Percentiles rank a stretch among this genome's conserved stretches.
Evolutionary conservation across 345 rosid species (phyloP).

Genomic region (Populus tremula): DNA sequence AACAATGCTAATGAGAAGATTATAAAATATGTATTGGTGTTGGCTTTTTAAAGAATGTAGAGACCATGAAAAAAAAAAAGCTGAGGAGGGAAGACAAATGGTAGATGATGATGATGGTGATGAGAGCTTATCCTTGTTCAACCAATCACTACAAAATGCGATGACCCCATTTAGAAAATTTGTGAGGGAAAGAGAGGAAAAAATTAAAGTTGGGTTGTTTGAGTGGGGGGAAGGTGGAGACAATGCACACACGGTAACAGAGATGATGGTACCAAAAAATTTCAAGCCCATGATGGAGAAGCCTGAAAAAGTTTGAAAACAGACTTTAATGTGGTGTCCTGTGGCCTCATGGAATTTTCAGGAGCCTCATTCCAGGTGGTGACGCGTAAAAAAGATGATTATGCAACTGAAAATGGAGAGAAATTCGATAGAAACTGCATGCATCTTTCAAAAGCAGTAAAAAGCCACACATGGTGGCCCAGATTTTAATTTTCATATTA

Average conservation of each 20-base stretch:
- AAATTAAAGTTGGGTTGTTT: background rate
- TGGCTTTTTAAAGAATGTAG: background rate
- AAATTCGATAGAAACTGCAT: background rate
- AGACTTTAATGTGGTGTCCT: conserved; percentile 13
- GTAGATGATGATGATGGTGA: conserved; percentile 4
- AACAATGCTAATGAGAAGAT: background rate
- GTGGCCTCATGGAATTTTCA: conserved; percentile 15
- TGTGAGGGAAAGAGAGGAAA: background rate
- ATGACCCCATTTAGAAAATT: background rate
- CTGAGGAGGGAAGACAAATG: background rate
- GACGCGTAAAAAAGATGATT: background rate
- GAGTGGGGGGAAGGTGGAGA: conserved; percentile 16
- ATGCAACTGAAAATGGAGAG: background rate
- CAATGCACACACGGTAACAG: conserved; percentile 16
- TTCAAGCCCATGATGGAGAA: conserved; percentile 12
- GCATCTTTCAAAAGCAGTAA: background rate
- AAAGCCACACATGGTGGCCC: background rate
- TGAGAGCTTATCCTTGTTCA: conserved; percentile 23
- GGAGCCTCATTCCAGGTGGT: conserved; percentile 12
- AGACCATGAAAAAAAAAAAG: background rate
- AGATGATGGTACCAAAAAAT: conserved; percentile 27
- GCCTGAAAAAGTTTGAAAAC: conserved; percentile 17
- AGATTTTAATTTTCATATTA: background rate
- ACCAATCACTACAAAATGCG: conserved; percentile 11
- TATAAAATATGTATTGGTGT: too few relatives aligned